phyloP scores from a whole-genome alignment of 306 rosid species.

The Dalbergia oliveri region DNA sequence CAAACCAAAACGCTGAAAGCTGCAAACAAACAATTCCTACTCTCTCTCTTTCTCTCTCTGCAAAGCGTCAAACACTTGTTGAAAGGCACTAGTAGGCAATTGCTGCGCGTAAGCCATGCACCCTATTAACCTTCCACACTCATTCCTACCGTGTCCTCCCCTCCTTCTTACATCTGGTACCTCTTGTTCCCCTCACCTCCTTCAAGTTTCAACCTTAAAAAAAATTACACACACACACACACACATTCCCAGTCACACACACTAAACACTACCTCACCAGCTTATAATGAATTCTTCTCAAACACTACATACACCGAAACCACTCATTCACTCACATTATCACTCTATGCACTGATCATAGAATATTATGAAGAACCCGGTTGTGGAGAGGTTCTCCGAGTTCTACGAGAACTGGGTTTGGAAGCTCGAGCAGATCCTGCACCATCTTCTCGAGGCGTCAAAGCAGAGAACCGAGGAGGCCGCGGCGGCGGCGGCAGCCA shows the following conservation, averaged over 20 bases:
- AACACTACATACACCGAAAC: background rate
- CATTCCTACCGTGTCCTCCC: conserved; percentile 54
- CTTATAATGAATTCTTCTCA: too few species aligned
- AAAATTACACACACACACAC: too few species aligned
- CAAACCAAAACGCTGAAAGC: background rate
- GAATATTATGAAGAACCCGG: conserved; percentile 49
- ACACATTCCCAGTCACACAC: too few species aligned
- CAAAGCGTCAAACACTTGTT: conserved; percentile 56
- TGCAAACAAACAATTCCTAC: background rate
- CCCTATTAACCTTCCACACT: conserved; percentile 39
- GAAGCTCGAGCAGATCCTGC: conserved; percentile 56
- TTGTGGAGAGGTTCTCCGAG: conserved; percentile 55
- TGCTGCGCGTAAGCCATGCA: conserved; percentile 78
- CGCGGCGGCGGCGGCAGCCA: background rate
- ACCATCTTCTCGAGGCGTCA: conserved; percentile 42
- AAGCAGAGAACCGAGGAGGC: background rate
- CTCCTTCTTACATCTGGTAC: conserved; percentile 58
- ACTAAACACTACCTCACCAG: too few species aligned
- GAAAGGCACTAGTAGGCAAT: conserved; percentile 39
- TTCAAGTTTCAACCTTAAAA: too few species aligned
- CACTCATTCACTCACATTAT: background rate
- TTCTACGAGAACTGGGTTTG: conserved; percentile 61
- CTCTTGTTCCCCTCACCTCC: conserved; percentile 7
- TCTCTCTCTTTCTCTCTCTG: background rate
- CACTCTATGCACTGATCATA: background rate